Evolutionary conservation across 2,329 filamentous ascomycete genomes (phyloP).

Genomic region (Gaeumannomyces sp.): DNA sequence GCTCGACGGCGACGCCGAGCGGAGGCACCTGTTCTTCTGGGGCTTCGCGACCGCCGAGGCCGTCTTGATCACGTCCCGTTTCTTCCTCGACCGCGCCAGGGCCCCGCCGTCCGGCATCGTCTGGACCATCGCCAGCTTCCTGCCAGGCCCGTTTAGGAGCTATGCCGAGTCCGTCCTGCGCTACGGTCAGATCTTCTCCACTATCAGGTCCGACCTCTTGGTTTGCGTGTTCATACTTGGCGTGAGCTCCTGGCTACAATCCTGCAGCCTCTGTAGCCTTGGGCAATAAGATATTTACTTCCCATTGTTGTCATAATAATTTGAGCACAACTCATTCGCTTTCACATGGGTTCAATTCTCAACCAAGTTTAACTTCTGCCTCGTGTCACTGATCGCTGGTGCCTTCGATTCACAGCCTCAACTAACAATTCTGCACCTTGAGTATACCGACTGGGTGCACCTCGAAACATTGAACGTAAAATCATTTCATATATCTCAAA

Average conservation of each 20-base stretch:
- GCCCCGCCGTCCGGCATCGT: slow-evolving; percentile 55
- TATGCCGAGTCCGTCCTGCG: slow-evolving; percentile 56
- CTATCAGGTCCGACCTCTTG: slow-evolving; percentile 67
- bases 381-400: too few relatives aligned
- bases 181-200: slow-evolving; percentile 66
- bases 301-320: background rate
- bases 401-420: too few relatives aligned
- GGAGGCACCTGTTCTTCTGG: slow-evolving; percentile 57
- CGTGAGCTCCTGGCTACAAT: slow-evolving; percentile 39
- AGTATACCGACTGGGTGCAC: too few relatives aligned
- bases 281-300: background rate
- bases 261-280: slow-evolving; percentile 14
- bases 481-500: background rate
- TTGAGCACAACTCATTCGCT: background rate
- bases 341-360: too few relatives aligned
- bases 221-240: slow-evolving; percentile 72
- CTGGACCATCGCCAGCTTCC: slow-evolving; percentile 55
- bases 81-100: slow-evolving; percentile 55
- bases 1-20: slow-evolving; percentile 27
- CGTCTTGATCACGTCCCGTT: slow-evolving; percentile 63
- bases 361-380: too few relatives aligned
- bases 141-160: slow-evolving; percentile 58
- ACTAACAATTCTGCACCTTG: too few relatives aligned
- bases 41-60: slow-evolving; percentile 76
- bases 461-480: background rate